Evolutionary conservation across 2,329 filamentous ascomycete species (phyloP), one percentile per base, ranked within the genome.

Genomic region (Pezicula neosporulosa): DNA sequence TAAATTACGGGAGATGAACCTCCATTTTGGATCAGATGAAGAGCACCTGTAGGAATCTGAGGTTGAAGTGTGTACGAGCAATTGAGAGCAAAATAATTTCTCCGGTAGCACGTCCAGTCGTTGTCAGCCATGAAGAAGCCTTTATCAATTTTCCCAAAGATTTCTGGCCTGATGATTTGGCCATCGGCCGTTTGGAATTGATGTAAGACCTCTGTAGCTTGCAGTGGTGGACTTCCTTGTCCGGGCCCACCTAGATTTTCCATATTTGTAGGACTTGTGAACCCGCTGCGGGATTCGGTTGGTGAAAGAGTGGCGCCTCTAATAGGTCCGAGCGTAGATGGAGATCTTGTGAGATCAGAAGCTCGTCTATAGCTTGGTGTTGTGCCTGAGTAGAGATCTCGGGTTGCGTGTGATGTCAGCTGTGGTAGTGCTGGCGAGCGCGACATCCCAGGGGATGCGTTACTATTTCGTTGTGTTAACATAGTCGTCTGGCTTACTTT

Each of bases 21-120:
- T 13, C 59, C 59, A 37, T 48, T 50, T 45, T 64, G 57, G 12
- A 64, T 51, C 12, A 68, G 54, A 45, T 65, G 60, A 19, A 85
- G 37, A 72, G 70, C 35, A 64, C 70, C 58, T 74, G 67, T 62
- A 56, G 63, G 60, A 59, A 71, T 48, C 66, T 65, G 46, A 69
- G 72, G 75, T 69, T 79, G 21, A 16, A 89, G 72, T 8, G 76
- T 77, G 64, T 82, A 89, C 3, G 78, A 82, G 60, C 83, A 86
- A 33, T 78, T 80, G 4, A 89, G 78, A 0, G 83, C 78, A 61
- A 89, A 88, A 67, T 89, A 89, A 62, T 89, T 89, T 48, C 86
- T 75, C 39, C 86, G 77, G 63, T 89, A 89, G 69, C 86, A 89
- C 2, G 86, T 89, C 86, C 86, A 89, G 57, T 86, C 84, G 7